Percentiles rank a stretch among this genome's conserved stretches.
Evolutionary conservation across 2,329 filamentous ascomycete genomes (phyloP).

Genomic region (Apiospora koreana): DNA sequence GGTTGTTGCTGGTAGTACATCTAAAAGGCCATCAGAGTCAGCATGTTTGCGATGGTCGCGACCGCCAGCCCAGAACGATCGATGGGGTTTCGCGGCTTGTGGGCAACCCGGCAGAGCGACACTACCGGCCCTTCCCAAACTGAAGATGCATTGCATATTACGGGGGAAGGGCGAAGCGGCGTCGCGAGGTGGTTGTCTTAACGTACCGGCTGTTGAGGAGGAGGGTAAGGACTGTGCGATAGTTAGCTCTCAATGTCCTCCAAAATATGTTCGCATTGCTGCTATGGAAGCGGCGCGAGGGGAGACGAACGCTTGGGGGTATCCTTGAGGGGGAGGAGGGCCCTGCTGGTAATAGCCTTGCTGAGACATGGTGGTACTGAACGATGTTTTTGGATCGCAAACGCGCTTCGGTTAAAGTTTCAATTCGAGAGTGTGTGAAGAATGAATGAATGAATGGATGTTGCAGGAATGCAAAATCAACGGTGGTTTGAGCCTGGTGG

Average conservation of each 20-base stretch:
- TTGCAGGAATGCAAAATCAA: not conserved
- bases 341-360: conserved; percentile 12
- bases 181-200: not conserved
- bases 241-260: conserved; percentile 10
- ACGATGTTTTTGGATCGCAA: not conserved
- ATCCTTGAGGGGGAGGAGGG: not conserved
- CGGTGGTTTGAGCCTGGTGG: not conserved
- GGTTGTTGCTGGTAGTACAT: conserved; percentile 36
- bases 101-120: not conserved
- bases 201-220: conserved; percentile 16
- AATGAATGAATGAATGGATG: not conserved
- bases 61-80: not conserved
- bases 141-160: not conserved
- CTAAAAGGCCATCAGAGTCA: conserved; percentile 20
- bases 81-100: not conserved
- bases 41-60: not conserved
- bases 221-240: conserved; percentile 24
- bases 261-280: not conserved
- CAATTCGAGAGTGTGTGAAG: not conserved
- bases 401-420: not conserved
- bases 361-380: not conserved
- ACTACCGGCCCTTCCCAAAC: not conserved
- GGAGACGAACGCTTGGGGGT: not conserved
- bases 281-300: not conserved
- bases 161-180: not conserved